Evolutionary conservation across 768 basidiomycete species (phyloP).

Genomic region (Mycena vulgaris): DNA sequence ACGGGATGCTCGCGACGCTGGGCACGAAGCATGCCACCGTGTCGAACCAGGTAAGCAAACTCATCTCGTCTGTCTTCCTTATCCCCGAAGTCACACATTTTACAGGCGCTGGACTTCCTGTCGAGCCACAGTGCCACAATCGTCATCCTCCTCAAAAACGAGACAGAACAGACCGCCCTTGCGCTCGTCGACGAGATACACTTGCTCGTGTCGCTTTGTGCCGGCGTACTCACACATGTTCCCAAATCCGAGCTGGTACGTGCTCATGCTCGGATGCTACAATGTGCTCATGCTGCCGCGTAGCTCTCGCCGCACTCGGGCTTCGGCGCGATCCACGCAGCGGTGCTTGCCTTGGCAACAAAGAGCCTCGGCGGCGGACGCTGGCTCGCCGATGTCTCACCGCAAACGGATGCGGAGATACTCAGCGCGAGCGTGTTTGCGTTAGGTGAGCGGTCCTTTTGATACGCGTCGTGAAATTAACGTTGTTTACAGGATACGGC

Average conservation of each 20-base stretch:
- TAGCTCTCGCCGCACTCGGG: conserved; percentile 78
- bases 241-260: conserved; percentile 86
- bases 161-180: conserved; percentile 72
- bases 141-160: conserved; percentile 85
- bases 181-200: conserved; percentile 85
- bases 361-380: conserved; percentile 73
- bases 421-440: conserved; percentile 67
- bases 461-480: not conserved
- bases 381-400: conserved; percentile 71
- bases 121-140: conserved; percentile 88
- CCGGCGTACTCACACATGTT: conserved; percentile 77
- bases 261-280: conserved; percentile 17
- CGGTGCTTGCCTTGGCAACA: conserved; percentile 82
- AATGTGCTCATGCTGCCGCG: conserved; percentile 15
- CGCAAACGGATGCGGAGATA: conserved; percentile 78
- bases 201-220: conserved; percentile 81
- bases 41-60: conserved; percentile 71
- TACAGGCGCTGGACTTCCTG: conserved; percentile 85
- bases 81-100: conserved; percentile 10
- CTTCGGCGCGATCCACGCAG: conserved; percentile 89
- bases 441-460: conserved; percentile 60
- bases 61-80: not conserved
- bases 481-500: conserved; percentile 59
- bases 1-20: conserved; percentile 83
- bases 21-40: conserved; percentile 78